A percentile compares a stretch with the other conserved stretches of the same genome.
Conservation (phyloP, 495 filamentous ascomycete species). For the Delitschia confertaspora region DNA sequence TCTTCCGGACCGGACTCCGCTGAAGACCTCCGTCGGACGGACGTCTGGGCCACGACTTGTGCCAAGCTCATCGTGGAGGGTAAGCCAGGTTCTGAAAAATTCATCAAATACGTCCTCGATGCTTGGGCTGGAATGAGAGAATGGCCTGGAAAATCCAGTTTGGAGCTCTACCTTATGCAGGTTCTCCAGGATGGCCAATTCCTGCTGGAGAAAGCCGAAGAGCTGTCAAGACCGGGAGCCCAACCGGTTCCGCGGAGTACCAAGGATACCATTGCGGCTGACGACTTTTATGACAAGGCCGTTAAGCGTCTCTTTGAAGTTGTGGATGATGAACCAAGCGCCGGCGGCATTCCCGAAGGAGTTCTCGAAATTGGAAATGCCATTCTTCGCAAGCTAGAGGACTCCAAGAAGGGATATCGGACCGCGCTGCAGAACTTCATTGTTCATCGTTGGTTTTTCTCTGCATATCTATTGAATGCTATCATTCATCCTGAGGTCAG, state of each 20-base stretch:
- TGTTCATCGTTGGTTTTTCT: constrained; percentile 85
- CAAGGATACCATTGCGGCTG: constrained; percentile 67
- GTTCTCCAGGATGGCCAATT: constrained; percentile 88
- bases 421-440: constrained; percentile 70
- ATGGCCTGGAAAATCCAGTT: constrained; percentile 78
- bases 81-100: constrained; percentile 51
- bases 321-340: constrained; percentile 62
- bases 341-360: constrained; percentile 75
- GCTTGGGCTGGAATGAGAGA: constrained; percentile 77
- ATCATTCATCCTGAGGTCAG: constrained; percentile 83
- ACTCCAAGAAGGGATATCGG: constrained; percentile 58
- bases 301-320: constrained; percentile 76
- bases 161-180: constrained; percentile 90
- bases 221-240: constrained; percentile 51
- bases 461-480: constrained; percentile 71
- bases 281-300: constrained; percentile 83
- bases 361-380: constrained; percentile 74
- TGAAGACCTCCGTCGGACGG: constrained; percentile 62
- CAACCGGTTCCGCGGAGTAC: constrained; percentile 54
- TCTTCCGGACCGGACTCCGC: constrained; percentile 69
- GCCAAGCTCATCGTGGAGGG: constrained; percentile 62
- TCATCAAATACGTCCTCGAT: constrained; percentile 64
- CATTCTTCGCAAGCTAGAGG: constrained; percentile 67
- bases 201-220: constrained; percentile 68
- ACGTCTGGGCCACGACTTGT: constrained; percentile 81